A percentile compares a stretch with the other conserved stretches of the same genome.
Conservation (phyloP, 2,329 filamentous ascomycete species). For the Fusarium gaditjirri region DNA sequence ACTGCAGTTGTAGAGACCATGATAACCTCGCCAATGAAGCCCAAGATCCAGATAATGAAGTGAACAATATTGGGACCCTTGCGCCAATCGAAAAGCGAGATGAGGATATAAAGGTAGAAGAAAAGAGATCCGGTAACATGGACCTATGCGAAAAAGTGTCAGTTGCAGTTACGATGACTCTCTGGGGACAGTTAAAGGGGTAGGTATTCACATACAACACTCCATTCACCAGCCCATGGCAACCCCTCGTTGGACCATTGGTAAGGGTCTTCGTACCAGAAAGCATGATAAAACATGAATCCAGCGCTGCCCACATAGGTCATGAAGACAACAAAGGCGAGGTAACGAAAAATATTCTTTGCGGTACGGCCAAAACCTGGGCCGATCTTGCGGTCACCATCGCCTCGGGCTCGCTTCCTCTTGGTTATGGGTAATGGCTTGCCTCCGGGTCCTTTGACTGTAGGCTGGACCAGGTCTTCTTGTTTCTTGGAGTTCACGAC, state of each 20-base stretch:
- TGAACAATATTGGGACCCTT: conserved; percentile 85
- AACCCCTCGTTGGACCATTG: conserved; percentile 58
- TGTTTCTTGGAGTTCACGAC: conserved; percentile 62
- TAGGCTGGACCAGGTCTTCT: conserved; percentile 59
- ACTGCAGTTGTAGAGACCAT: conserved; percentile 76
- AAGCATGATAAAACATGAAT: conserved; percentile 78
- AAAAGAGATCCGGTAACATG: conserved; percentile 88
- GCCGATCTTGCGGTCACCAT: conserved; percentile 57
- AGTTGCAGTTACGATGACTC: conserved; percentile 26
- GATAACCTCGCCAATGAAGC: conserved; percentile 76
- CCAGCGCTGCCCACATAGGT: conserved; percentile 81
- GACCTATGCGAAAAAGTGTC: conserved; percentile 65
- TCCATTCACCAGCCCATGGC: conserved; percentile 80
- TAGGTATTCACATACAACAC: conserved; percentile 68
- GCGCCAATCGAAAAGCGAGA: conserved; percentile 85
- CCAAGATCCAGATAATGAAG: conserved; percentile 80
- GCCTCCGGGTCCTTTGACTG: conserved; percentile 81
- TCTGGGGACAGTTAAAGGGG: not conserved
- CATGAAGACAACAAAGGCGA: conserved; percentile 75
- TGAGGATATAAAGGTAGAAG: conserved; percentile 85
- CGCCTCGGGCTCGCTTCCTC: conserved; percentile 60
- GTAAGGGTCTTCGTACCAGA: conserved; percentile 58
- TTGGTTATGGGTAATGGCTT: conserved; percentile 82
- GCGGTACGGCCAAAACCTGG: conserved; percentile 71
- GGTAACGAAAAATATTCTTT: conserved; percentile 79